phyloP scores from a whole-genome alignment of 805 yeast genomes.

The Wickerhamiella galacta region DNA sequence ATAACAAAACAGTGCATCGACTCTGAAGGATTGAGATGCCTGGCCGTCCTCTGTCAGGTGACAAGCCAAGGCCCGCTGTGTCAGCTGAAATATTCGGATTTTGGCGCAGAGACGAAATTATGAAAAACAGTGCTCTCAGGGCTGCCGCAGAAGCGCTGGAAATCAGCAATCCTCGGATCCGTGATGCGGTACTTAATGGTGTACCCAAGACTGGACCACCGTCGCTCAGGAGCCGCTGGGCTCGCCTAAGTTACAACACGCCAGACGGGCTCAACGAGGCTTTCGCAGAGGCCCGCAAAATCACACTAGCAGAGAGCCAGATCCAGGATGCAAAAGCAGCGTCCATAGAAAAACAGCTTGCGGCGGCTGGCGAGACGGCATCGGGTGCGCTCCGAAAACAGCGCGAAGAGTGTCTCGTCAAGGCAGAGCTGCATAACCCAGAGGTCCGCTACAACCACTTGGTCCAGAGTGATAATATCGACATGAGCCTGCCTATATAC shows the following conservation, averaged over 20 bases:
- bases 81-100: no score
- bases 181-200: conserved; percentile 17
- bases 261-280: conserved; percentile 59
- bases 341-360: conserved; percentile 20
- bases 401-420: conserved; percentile 25
- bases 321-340: conserved; percentile 20
- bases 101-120: no score
- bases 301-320: conserved; percentile 36
- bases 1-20: no score
- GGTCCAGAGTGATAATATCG: conserved; percentile 29
- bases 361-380: conserved; percentile 10
- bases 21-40: no score
- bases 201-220: conserved; percentile 17
- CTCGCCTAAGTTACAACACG: conserved; percentile 34
- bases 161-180: conserved; percentile 12
- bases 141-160: conserved; percentile 3
- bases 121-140: no score
- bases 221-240: conserved; percentile 13
- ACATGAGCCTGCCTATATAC: conserved; percentile 64
- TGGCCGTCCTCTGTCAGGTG: no score
- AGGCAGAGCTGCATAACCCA: conserved; percentile 66
- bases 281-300: conserved; percentile 49
- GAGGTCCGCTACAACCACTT: conserved; percentile 59
- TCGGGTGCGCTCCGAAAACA: no score
- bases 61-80: no score